These are phyloP conservation scores for Alternaria novae-zelandiae DNA, from an alignment of 2,329 filamentous ascomycete species.

Conservation along the genomic window DNA sequence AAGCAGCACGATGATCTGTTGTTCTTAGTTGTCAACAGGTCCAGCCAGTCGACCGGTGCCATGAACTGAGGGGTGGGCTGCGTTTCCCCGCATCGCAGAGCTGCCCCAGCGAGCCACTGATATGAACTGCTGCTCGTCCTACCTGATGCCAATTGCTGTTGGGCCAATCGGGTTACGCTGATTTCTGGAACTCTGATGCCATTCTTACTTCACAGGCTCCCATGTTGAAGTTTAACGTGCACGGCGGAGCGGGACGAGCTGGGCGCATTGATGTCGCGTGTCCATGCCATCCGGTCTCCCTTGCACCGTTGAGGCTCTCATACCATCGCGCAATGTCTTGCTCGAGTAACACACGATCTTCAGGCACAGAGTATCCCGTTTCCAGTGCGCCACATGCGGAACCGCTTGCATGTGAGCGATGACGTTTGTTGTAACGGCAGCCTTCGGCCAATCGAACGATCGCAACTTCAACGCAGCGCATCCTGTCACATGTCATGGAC, in stretches of 20 bases:
- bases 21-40: slow-evolving; percentile 12
- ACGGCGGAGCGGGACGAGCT: slow-evolving; percentile 6
- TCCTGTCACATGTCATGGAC: slow-evolving; percentile 4
- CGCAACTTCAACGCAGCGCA: slow-evolving; percentile 6
- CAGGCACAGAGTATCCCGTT: slow-evolving; percentile 15
- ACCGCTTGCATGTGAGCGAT: slow-evolving; percentile 13
- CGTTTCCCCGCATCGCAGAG: slow-evolving; percentile 33
- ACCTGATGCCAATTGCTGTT: slow-evolving; percentile 8
- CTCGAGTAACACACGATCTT: slow-evolving; percentile 8
- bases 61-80: slow-evolving; percentile 30
- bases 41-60: slow-evolving; percentile 25
- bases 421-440: slow-evolving; percentile 12
- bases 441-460: slow-evolving; percentile 4
- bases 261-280: slow-evolving; percentile 11
- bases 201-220: slow-evolving; percentile 3
- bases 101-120: slow-evolving; percentile 27
- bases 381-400: slow-evolving; percentile 16
- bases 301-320: background rate
- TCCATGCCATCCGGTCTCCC: background rate
- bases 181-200: slow-evolving; percentile 13
- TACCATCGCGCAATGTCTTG: background rate
- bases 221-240: background rate
- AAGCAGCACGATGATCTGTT: slow-evolving; percentile 3
- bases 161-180: slow-evolving; percentile 23
- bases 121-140: slow-evolving; percentile 9